Percentiles rank a stretch among this genome's conserved stretches.
Evolutionary conservation across 192 early-diverging fungal species (phyloP).

Genomic region (Neocallimastix lanati): DNA sequence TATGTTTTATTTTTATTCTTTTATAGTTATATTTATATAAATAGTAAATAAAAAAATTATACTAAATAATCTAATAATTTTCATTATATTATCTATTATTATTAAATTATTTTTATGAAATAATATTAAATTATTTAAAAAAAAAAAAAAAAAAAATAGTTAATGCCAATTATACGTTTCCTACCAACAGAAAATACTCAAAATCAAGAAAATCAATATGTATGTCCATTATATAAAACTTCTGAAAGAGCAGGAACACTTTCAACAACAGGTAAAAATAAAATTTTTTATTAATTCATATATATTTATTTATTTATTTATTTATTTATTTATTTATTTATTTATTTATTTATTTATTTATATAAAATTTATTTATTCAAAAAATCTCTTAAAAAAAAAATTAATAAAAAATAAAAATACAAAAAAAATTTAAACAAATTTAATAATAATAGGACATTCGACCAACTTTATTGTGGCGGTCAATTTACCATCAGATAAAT

Average conservation of each 20-base stretch:
- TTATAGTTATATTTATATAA: not conserved
- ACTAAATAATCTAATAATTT: too few relatives aligned
- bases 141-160: conserved; percentile 7
- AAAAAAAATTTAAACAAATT: too few relatives aligned
- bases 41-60: too few relatives aligned
- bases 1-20: too few relatives aligned
- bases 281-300: not conserved
- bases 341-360: too few relatives aligned
- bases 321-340: too few relatives aligned
- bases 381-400: too few relatives aligned
- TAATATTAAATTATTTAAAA: not conserved
- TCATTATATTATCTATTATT: not conserved
- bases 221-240: conserved; percentile 41
- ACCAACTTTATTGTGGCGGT: conserved; percentile 37
- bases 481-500: conserved; percentile 27
- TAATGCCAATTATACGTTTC: conserved; percentile 34
- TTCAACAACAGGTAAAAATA: conserved; percentile 28
- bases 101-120: not conserved
- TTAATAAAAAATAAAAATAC: too few relatives aligned
- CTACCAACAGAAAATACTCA: conserved; percentile 22
- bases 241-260: conserved; percentile 37
- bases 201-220: conserved; percentile 13
- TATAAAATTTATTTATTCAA: too few relatives aligned
- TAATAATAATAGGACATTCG: conserved; percentile 16
- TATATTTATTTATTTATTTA: not conserved